Evolutionary conservation across 139 green algal genomes (phyloP).

Genomic region (Chlorella sp.): DNA sequence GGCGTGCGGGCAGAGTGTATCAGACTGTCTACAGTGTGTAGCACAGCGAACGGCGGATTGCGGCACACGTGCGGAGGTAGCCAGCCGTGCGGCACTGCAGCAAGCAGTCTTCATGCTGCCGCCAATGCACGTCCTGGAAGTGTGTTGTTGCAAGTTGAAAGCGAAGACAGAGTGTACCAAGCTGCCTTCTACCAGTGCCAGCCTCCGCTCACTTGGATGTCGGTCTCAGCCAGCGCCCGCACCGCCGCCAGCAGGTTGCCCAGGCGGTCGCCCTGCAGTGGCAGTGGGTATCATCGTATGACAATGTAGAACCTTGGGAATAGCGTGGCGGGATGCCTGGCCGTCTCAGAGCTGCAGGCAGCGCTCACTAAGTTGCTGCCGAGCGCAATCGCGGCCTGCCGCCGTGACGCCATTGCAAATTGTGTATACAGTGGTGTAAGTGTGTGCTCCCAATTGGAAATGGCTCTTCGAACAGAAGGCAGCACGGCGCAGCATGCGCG

Average conservation of each 20-base stretch:
- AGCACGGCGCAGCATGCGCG: too few relatives aligned
- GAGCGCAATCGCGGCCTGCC: conserved; percentile 28
- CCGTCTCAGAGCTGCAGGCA: background rate
- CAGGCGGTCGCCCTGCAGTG: conserved; percentile 39
- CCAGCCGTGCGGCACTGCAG: background rate
- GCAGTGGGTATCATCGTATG: background rate
- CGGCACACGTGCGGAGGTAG: too few relatives aligned
- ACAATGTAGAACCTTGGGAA: background rate
- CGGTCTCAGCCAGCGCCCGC: background rate
- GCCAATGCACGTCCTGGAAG: background rate
- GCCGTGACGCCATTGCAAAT: background rate
- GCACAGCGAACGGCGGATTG: too few relatives aligned
- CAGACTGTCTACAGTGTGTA: too few relatives aligned
- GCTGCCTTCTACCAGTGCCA: too few relatives aligned
- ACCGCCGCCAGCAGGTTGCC: conserved; percentile 42
- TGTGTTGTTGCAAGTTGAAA: too few relatives aligned
- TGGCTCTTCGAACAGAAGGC: too few relatives aligned
- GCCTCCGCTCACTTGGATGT: background rate
- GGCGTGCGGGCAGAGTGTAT: too few relatives aligned
- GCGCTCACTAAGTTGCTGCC: conserved; percentile 35
- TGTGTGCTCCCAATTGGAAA: too few relatives aligned
- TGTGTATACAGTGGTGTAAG: background rate
- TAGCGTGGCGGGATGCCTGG: background rate
- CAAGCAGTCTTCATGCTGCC: background rate
- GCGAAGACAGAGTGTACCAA: too few relatives aligned